phyloP scores from a whole-genome alignment of 345 rosid species.

The Moricandia arvensis region DNA sequence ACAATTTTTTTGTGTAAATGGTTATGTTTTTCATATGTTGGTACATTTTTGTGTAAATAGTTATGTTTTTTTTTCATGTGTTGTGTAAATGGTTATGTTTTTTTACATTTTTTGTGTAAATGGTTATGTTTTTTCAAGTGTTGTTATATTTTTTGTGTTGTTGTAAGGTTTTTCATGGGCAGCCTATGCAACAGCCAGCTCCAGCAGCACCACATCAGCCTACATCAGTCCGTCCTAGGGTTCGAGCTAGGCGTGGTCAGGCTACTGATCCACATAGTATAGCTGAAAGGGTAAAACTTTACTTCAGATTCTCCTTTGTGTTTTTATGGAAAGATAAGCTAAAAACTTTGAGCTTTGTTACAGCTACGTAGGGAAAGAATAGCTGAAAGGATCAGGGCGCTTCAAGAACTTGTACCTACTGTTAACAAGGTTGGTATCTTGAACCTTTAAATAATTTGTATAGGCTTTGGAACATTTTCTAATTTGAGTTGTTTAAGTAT shows the following conservation, averaged over 20 bases:
- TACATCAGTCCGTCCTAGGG: slow-evolving; percentile 82
- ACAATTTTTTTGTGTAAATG: not conserved
- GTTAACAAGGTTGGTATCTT: slow-evolving; percentile 76
- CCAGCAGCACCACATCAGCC: slow-evolving; percentile 89
- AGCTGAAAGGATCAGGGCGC: slow-evolving; percentile 94
- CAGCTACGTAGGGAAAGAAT: slow-evolving; percentile 98
- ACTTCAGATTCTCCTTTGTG: not conserved
- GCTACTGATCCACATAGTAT: slow-evolving; percentile 99
- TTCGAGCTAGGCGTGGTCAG: slow-evolving; percentile 98
- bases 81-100: not conserved
- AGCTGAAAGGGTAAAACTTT: slow-evolving; percentile 79
- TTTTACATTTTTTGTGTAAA: slow-evolving; percentile 1
- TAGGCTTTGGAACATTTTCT: slow-evolving; percentile 1
- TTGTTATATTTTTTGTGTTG: slow-evolving; percentile 1
- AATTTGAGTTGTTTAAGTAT: not conserved
- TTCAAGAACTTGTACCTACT: slow-evolving; percentile 98
- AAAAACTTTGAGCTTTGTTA: slow-evolving; percentile 19
- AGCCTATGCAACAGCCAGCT: slow-evolving; percentile 66
- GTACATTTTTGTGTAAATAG: slow-evolving; percentile 2
- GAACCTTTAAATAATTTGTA: slow-evolving; percentile 8
- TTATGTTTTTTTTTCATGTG: no score
- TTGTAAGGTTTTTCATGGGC: slow-evolving; percentile 85
- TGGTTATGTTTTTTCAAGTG: not conserved
- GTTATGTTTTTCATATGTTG: not conserved
- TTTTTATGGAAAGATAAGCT: not conserved